Percentiles rank a stretch among this genome's conserved stretches.
phyloP scores from a whole-genome alignment of 139 green algal genomes.

The Micractinium sp. region DNA sequence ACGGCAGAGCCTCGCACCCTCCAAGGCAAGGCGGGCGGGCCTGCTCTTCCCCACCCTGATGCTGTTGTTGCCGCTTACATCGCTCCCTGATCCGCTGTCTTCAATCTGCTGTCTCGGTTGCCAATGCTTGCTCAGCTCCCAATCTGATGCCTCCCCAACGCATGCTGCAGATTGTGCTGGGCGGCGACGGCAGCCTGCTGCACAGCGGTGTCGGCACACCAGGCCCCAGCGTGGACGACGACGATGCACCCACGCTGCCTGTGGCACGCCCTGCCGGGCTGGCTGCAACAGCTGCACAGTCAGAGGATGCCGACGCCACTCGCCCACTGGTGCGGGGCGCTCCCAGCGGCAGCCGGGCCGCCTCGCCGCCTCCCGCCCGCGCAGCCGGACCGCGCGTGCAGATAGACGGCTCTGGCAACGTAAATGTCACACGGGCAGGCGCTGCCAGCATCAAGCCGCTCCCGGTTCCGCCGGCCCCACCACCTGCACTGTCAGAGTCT shows the following conservation, averaged over 20 bases:
- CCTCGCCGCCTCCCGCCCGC: not conserved
- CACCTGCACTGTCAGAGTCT: constrained; percentile 9
- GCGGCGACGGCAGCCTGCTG: constrained; percentile 27
- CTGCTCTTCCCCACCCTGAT: not conserved
- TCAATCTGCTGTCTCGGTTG: not conserved
- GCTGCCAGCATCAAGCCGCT: constrained; percentile 11
- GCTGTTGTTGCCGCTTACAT: too few species aligned
- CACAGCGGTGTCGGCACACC: not conserved
- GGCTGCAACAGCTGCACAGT: not conserved
- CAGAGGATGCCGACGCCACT: constrained; percentile 30
- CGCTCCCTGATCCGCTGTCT: not conserved
- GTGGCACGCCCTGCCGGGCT: not conserved
- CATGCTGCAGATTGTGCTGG: constrained; percentile 34
- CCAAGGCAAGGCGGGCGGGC: constrained; percentile 5
- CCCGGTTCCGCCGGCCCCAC: constrained; percentile 42
- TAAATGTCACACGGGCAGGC: not conserved
- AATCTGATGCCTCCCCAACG: not conserved
- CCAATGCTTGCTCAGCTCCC: not conserved
- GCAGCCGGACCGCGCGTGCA: constrained; percentile 4
- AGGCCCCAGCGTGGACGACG: not conserved
- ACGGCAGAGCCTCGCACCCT: constrained; percentile 53
- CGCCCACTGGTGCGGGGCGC: constrained; percentile 18
- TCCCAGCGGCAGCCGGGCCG: not conserved
- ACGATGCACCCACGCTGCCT: constrained; percentile 32
- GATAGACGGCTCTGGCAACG: constrained; percentile 37